A percentile compares a stretch with the other conserved stretches of the same genome.
Conservation (phyloP, 192 early-diverging fungal species). For the Coemansia sp. region DNA sequence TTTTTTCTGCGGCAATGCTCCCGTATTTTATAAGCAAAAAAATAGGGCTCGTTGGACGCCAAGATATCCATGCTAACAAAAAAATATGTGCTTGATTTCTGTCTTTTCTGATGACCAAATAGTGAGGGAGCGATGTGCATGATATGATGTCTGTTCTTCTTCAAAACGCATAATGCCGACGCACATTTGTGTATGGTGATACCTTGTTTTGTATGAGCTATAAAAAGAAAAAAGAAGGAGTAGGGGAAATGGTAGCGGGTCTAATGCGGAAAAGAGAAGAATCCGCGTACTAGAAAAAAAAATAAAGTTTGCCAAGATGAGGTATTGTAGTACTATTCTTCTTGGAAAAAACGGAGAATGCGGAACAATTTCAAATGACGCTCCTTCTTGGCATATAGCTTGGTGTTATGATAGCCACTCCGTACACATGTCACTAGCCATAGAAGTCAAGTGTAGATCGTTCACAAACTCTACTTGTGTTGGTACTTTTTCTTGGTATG, state of each 20-base stretch:
- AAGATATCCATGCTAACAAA: not conserved
- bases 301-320: not conserved
- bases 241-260: not conserved
- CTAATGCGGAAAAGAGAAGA: slow-evolving; percentile 3
- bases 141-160: not conserved
- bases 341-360: not conserved
- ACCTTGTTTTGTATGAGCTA: not conserved
- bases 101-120: not conserved
- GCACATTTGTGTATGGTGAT: slow-evolving; percentile 1
- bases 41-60: not conserved
- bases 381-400: not conserved
- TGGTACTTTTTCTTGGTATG: not conserved
- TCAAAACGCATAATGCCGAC: not conserved
- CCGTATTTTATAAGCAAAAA: not conserved
- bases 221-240: not conserved
- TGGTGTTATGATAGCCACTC: not conserved
- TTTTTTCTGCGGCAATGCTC: too few species aligned
- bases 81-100: not conserved
- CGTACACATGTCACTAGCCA: not conserved
- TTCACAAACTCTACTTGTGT: not conserved
- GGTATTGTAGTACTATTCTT: not conserved
- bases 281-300: not conserved
- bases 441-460: not conserved
- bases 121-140: not conserved
- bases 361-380: not conserved